Evolutionary conservation across 192 early-diverging fungal genomes (phyloP), one percentile per base, ranked within the genome.

Genomic region (Phlyctochytrium bullatum): DNA sequence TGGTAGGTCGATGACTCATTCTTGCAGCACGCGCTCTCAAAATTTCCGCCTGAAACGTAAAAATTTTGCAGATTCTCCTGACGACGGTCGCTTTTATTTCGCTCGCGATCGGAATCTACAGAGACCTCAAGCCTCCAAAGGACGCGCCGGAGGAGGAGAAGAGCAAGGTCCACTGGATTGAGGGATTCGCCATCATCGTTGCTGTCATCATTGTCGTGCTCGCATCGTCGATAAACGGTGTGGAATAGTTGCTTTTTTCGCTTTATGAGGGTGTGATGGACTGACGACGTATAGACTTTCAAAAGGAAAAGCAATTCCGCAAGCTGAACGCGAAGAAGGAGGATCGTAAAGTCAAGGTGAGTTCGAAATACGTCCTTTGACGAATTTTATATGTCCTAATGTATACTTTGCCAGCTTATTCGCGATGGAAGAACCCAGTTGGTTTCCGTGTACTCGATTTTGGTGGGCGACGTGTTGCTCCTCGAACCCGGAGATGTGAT

Each of bases 401-500:
- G n/a, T n/a, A 47, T 14, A 47, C 40, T 20, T 14, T 47, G 40
- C 20, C 20, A 47, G 40, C 79, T 83, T 35, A 67, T 92, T 10
- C 89, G 94, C 50, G 86, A 88, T 67, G 93, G 91, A 27, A 76
- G 84, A 30, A 89, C 88, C 59, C 74, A 86, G 25, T 79, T 90
- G 64, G 81, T 99, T 52, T 87, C 90, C 50, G 79, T 92, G 64
- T 82, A 84, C 69, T 89, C 93, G 33, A 59, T 99, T 36, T 81
- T 92, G 66, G 93, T 95, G n/a, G 97, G 97, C 27, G 96, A 99
- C 70, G 82, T 99, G 59, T 65, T 93, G 67, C 74, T 90, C 34
- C 70, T 99, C 52, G 92, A 94, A 67, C 90, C 92, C 3, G 97
- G 97, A 63, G 96, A 97, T 74, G 90, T 98, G 23, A 67, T 97